These are phyloP conservation scores for Aureobasidium subglaciale DNA, from an alignment of 2,329 filamentous ascomycete genomes.

Conservation along the genomic window DNA sequence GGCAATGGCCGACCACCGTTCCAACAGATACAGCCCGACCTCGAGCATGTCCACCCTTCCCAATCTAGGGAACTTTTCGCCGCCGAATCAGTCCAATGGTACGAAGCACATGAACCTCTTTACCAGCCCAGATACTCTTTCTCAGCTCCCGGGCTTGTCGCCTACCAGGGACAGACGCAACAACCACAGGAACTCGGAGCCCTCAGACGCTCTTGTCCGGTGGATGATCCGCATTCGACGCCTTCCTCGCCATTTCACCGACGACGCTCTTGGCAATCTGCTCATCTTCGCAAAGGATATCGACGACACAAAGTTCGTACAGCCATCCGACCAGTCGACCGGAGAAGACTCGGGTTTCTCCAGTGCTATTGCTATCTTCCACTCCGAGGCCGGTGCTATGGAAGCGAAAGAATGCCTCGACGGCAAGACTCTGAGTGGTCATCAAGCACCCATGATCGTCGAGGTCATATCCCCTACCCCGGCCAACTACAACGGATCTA, in stretches of 20 bases:
- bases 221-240: slow-evolving; percentile 50
- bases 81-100: not conserved
- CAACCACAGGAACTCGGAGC: slow-evolving; percentile 7
- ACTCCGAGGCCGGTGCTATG: slow-evolving; percentile 49
- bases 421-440: slow-evolving; percentile 57
- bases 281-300: slow-evolving; percentile 52
- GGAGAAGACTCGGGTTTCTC: slow-evolving; percentile 36
- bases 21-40: slow-evolving; percentile 3
- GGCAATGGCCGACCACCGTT: slow-evolving; percentile 10
- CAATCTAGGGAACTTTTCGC: not conserved
- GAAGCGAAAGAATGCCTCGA: slow-evolving; percentile 54
- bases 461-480: slow-evolving; percentile 43
- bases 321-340: slow-evolving; percentile 43
- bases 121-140: slow-evolving; percentile 14
- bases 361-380: slow-evolving; percentile 54
- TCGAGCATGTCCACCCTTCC: not conserved
- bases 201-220: not conserved
- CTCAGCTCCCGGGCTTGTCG: slow-evolving; percentile 33
- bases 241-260: slow-evolving; percentile 51
- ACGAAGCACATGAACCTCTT: slow-evolving; percentile 10
- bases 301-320: slow-evolving; percentile 51
- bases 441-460: slow-evolving; percentile 49
- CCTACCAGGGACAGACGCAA: slow-evolving; percentile 35
- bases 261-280: slow-evolving; percentile 55
- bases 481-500: slow-evolving; percentile 24